A percentile compares a stretch with the other conserved stretches of the same genome.
These are phyloP conservation scores for Cyclotella sp. DNA, from an alignment of 108 stramenopile species.

Conservation along the genomic window DNA sequence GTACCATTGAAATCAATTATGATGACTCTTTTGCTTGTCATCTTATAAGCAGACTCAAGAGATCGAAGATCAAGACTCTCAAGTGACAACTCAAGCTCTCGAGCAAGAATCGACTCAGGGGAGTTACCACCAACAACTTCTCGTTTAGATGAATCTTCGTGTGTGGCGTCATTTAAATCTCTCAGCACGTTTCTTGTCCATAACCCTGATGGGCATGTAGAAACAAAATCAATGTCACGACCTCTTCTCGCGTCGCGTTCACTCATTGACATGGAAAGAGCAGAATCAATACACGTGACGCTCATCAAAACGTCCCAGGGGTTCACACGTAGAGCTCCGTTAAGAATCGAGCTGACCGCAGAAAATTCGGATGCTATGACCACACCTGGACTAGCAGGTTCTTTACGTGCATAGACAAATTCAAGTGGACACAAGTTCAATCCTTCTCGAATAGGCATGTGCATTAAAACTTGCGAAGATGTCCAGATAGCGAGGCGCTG, in stretches of 20 bases:
- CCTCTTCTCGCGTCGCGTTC: conserved; percentile 91
- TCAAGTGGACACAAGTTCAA: conserved; percentile 97
- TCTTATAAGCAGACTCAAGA: conserved; percentile 75
- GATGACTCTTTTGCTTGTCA: conserved; percentile 86
- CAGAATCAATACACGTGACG: conserved; percentile 91
- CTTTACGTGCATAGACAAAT: conserved; percentile 90
- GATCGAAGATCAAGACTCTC: conserved; percentile 62
- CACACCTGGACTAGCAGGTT: conserved; percentile 85
- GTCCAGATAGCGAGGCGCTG: conserved; percentile 91
- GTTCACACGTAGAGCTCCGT: conserved; percentile 97
- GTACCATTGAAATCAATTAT: conserved; percentile 98
- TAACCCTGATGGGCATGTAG: conserved; percentile 89
- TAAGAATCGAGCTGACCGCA: conserved; percentile 94
- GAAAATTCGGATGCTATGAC: conserved; percentile 98
- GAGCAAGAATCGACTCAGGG: conserved; percentile 67
- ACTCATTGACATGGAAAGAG: conserved; percentile 83
- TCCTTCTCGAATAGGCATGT: conserved; percentile 95
- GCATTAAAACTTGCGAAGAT: conserved; percentile 87
- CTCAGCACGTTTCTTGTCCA: conserved; percentile 97
- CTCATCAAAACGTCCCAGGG: conserved; percentile 94
- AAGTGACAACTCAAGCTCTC: conserved; percentile 62
- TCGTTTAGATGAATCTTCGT: conserved; percentile 26
- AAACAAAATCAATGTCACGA: conserved; percentile 97
- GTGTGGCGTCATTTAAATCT: conserved; percentile 84
- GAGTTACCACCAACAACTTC: conserved; percentile 42